Evolutionary conservation across 257 asterid genomes (phyloP), one percentile per base, ranked within the genome.

Genomic region (Solanum chmielewskii): DNA sequence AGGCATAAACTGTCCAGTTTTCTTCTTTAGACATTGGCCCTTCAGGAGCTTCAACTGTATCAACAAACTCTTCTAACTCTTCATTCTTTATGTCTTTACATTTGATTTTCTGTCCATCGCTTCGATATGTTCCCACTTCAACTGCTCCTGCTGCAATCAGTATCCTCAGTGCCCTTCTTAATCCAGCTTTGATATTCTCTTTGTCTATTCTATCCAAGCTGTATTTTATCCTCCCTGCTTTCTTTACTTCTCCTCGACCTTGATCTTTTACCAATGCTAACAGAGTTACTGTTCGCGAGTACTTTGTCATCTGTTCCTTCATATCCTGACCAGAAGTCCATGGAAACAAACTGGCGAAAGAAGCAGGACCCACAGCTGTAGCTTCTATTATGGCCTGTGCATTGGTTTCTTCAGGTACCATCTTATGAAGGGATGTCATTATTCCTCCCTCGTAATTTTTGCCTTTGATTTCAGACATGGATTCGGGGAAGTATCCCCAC

Each of bases 401-500:
- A 16, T 88, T 84, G 33, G 94, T 77, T 74, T 90, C 92, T 84
- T 93, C 93, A 10, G 94, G 82, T 27, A 83, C 88, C 68, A 95
- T 93, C 88, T 94, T 93, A 71, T 97, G 98, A 33, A 97, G 31
- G 13, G 95, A 91, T 39, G 98, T 95, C 80, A 95, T 85, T 88
- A 97, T 94, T 64, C 98, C 99, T 29, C 99, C 99, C 87, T 97
- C 95, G 2, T 88, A 94, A 87, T 89, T 87, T 75, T 85, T 95
- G 10, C 98, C 99, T 86, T 88, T 87, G 10, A 94, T 37, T 29
- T 91, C 94, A 23, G 83, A 74, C 25, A n/a, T 64, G 16, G 91
- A 88, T 71, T 95, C 95, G 0, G 98, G 99, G 68, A 97, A 95
- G 88, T 97, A 94, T 31, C 98, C 99, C 99, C 99, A 97, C 39